Base-by-base conservation (phyloP, 345 rosid species). In the Citrus australasica region DNA sequence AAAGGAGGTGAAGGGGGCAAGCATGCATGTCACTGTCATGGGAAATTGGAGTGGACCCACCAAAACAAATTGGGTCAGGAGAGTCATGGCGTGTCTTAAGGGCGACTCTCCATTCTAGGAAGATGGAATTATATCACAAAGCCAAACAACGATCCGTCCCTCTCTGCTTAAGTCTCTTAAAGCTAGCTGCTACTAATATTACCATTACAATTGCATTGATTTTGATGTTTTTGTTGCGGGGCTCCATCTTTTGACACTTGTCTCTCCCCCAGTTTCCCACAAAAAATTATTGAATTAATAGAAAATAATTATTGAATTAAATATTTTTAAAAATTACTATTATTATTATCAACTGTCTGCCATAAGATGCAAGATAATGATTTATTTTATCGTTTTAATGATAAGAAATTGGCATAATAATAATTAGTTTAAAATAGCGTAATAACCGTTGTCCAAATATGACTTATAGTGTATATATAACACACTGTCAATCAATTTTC, bases 51-150 rank as follows among this genome's bases (percentile, higher is more conserved):
- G 77, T 59, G 88, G 86, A 71, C 87, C 87, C 79, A 67, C 87
- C 66, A 37, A 38, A 78, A 81, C 75, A 69, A 78, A 82, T 38
- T 19, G 80, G 84, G 86, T 71, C 84, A 74, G 77, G n/a, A 35
- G 77, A 76, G 88, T 82, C 83, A 88, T 87, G 77, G 84, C 88
- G 86, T 85, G 87, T 88, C 89, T 81, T 84, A 66, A 75, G 89
- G 90, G 83, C 79, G 88, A 83, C 87, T 87, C 88, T 74, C 60
- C 79, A 76, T 74, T 84, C 79, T 76, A 63, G 85, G 84, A 76
- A 70, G 68, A 53, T 19, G 4, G 11, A 71, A 73, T 46, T 6
- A 28, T 11, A 14, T 22, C 16, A 61, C 28, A 25, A 4, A 42
- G 22, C 77, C 67, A 73, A 9, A 75, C 59, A n/a, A 28, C 4